phyloP scores from a whole-genome alignment of 345 rosid genomes.

The Theobroma cacao region DNA sequence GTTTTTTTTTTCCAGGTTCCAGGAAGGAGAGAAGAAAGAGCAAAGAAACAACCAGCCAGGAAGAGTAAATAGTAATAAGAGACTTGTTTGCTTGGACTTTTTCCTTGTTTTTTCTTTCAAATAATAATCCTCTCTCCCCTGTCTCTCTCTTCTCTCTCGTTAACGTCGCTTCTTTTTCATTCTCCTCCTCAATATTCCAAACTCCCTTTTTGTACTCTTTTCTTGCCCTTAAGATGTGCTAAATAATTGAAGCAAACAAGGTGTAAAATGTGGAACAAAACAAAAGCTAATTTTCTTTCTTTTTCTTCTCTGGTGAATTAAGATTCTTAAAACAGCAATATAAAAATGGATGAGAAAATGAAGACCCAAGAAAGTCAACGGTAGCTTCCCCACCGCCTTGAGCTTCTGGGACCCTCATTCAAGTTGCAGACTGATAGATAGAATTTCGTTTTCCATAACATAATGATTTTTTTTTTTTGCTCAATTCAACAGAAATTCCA shows the following conservation, averaged over 20 bases:
- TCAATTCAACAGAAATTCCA: too few relatives aligned
- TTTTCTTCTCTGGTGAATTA: not conserved
- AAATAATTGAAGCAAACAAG: not conserved
- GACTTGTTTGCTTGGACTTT: slow-evolving; percentile 10
- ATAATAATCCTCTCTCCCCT: not conserved
- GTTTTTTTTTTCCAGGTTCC: slow-evolving; percentile 2
- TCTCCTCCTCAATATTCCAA: not conserved
- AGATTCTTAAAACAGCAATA: not conserved
- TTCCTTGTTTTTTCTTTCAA: not conserved
- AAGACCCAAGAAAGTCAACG: not conserved
- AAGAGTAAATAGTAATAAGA: not conserved
- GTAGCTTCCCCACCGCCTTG: not conserved
- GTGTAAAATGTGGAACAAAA: not conserved
- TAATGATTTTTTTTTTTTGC: too few relatives aligned
- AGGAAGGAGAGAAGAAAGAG: slow-evolving; percentile 18
- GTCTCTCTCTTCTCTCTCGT: not conserved
- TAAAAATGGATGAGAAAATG: not conserved
- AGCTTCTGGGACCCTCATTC: not conserved
- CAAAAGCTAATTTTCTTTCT: not conserved
- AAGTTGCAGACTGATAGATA: not conserved
- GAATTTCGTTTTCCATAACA: too few relatives aligned
- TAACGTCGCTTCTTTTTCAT: not conserved
- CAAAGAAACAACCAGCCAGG: not conserved
- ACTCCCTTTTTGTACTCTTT: not conserved
- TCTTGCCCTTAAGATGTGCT: not conserved